Base-by-base conservation (phyloP, 2,329 filamentous ascomycete species). In the Metarhizium album region DNA sequence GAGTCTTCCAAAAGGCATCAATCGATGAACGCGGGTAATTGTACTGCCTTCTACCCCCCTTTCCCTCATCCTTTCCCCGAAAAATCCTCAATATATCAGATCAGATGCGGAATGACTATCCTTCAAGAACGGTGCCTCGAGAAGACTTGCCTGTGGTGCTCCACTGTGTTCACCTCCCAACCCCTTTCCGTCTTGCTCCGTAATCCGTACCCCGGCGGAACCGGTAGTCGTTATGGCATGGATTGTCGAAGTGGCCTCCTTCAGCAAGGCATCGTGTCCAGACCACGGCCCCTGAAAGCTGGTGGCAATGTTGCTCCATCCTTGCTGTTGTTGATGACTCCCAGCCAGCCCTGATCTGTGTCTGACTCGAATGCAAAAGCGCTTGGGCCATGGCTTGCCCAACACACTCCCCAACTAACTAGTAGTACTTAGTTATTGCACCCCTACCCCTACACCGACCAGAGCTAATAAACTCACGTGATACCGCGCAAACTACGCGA, bases 381-480 rank as follows among this genome's bases (percentile, higher is more conserved):
- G 18, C n/a, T 20, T 40, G 18, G 37, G 37, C 37, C 33, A 35
- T 13, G 33, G 14, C 33, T 35, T 35, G 33, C 33, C 11, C 33
- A 8, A 35, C n/a, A n/a, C n/a, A n/a, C n/a, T n/a, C n/a, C n/a
- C n/a, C n/a, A n/a, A n/a, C n/a, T n/a, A n/a, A n/a, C n/a, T n/a
- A n/a, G n/a, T n/a, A n/a, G n/a, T n/a, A n/a, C n/a, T n/a, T n/a
- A n/a, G n/a, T n/a, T n/a, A n/a, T n/a, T n/a, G 11, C 33, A 16
- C 11, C 33, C 33, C 33, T 14, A 14, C 33, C 27, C 27, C 27
- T 29, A 29, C 7, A 8, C 4, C 33, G 27, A 8, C 4, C 33
- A 35, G 14, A 35, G 24, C 37, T 20, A 24, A 24, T 16, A 40
- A 9, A 14, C 13, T 47, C 54, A 55, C 54, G 54, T 55, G 54